Evolutionary conservation across 225 moss, liverwort and hornwort genomes (phyloP), one percentile per base, ranked within the genome.

Genomic region (Bryoerythrophyllum caledonicum): DNA sequence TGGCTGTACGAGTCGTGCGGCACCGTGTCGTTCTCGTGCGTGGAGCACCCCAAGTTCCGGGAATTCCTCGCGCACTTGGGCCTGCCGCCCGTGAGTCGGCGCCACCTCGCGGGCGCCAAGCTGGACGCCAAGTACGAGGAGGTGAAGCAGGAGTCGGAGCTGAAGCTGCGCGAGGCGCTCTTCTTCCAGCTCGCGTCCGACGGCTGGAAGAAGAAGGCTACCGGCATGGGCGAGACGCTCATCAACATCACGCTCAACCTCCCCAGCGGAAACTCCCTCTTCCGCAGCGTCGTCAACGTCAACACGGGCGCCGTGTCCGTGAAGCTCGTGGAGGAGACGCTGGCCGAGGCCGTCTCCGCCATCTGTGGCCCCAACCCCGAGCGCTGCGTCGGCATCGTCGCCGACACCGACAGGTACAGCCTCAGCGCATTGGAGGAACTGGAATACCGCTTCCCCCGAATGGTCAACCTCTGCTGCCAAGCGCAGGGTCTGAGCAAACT

Each of bases 1-100:
- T 93, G 93, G 93, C 68, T 93, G 17, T 93, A 93, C 52, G 93
- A 93, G 82, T 91, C 93, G 3, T 93, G 91, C 26, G 93, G 91
- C 6, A 85, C 89, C 14, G 93, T 93, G 5, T 89, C 93, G 2
- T 86, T 93, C 71, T 93, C 93, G 5, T 93, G 91, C 53, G 91
- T 93, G 66, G 93, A 93, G 84, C 93, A 93, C 68, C 93, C 93
- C 28, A 93, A 93, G 85, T 93, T 93, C 71, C 89, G 85, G 67
- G 87, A 89, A 32, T 93, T 93, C 43, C 79, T 93, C 0, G 70
- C 62, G 6, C 89, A 89, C 76, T 86, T 93, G 76, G 93, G 93
- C 17, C 82, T 93, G 43, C 93, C 93, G 12, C 79, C 91, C 1
- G 87, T 93, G 44, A 91, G 91, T 40, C 75, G 93, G 25, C 84